phyloP scores from a whole-genome alignment of 345 rosid species.

The Raphanus sativus region DNA sequence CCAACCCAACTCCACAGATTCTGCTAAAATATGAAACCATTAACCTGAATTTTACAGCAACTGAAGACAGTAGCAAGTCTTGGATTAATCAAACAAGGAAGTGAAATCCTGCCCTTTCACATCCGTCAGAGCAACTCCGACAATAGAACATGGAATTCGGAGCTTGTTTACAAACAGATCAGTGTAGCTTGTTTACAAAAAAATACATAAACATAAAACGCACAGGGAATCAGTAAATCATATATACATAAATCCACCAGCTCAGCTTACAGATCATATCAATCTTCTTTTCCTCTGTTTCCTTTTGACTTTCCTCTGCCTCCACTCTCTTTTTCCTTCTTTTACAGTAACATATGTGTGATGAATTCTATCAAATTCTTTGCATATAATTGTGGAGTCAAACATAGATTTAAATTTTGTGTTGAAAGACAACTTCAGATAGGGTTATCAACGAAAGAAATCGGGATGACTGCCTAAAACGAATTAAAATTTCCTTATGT shows the following conservation, averaged over 20 bases:
- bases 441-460: neutral
- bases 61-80: neutral
- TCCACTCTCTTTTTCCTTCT: neutral
- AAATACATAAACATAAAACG: neutral
- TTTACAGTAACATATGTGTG: neutral
- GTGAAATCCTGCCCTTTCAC: neutral
- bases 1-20: neutral
- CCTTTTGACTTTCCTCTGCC: neutral
- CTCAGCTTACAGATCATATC: neutral
- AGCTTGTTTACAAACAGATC: neutral
- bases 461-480: neutral
- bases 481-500: neutral
- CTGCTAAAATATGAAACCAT: neutral
- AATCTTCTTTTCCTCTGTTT: neutral
- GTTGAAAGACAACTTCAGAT: neutral
- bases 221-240: neutral
- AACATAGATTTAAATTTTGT: neutral
- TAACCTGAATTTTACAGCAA: neutral
- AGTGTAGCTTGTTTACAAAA: neutral
- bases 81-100: neutral
- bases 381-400: neutral
- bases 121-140: neutral
- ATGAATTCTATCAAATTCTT: neutral
- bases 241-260: neutral
- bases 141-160: neutral